Evolutionary conservation across 805 yeast species (phyloP).

Genomic region (Alloascoidea africana): DNA sequence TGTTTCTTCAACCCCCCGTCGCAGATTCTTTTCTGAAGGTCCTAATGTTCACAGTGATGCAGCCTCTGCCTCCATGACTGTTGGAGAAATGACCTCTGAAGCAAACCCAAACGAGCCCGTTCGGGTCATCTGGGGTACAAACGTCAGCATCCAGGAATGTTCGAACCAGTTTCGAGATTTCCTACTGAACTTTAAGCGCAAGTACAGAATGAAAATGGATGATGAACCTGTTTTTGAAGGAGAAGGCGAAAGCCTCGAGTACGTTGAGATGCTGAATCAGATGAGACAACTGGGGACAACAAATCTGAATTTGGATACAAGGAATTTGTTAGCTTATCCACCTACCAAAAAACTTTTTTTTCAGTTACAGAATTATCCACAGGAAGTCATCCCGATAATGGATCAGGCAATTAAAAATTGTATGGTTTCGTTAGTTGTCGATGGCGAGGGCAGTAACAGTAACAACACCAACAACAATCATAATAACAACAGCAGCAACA

Average conservation of each 20-base stretch:
- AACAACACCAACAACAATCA: no score
- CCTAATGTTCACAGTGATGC: constrained; percentile 3
- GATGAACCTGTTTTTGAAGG: constrained; percentile 19
- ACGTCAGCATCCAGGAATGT: constrained; percentile 84
- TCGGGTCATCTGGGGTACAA: constrained; percentile 96
- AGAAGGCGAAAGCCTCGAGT: constrained; percentile 60
- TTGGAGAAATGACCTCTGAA: constrained; percentile 10
- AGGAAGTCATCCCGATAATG: constrained; percentile 94
- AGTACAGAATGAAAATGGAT: constrained; percentile 45
- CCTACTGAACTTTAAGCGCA: constrained; percentile 67
- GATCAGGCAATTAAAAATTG: constrained; percentile 90
- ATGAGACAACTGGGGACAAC: constrained; percentile 72
- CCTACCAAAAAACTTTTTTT: constrained; percentile 67
- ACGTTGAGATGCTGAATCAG: constrained; percentile 54
- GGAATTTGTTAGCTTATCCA: constrained; percentile 61
- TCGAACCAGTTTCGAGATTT: constrained; percentile 69
- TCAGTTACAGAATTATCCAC: constrained; percentile 86
- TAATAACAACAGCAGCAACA: no score
- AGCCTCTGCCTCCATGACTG: constrained; percentile 4
- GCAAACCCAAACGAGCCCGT: constrained; percentile 50
- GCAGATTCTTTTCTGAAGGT: constrained; percentile 41
- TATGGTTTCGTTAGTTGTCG: constrained; percentile 49
- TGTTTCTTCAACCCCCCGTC: constrained; percentile 48
- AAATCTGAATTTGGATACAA: constrained; percentile 73
- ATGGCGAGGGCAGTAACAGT: constrained; percentile 28